Evolutionary conservation across 768 basidiomycete genomes (phyloP).

Genomic region (Lentinula aciculospora): DNA sequence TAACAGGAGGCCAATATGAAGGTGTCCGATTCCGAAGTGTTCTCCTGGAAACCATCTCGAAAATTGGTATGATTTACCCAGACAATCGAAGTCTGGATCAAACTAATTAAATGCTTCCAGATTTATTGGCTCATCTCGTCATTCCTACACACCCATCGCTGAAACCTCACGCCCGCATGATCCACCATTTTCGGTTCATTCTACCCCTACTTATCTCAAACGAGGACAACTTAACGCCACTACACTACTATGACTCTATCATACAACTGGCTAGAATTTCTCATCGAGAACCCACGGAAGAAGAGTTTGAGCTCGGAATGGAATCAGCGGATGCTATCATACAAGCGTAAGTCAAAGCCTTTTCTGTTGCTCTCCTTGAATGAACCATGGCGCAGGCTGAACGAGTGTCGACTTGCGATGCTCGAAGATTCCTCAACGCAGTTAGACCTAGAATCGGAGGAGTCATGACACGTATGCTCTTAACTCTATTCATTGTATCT

Average conservation of each 20-base stretch:
- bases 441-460: constrained; percentile 20
- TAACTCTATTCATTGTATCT: background rate
- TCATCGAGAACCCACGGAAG: constrained; percentile 53
- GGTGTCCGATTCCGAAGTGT: constrained; percentile 60
- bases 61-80: constrained; percentile 48
- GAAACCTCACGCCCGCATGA: constrained; percentile 71
- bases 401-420: constrained; percentile 63
- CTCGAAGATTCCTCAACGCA: constrained; percentile 49
- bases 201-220: constrained; percentile 54
- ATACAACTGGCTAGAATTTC: constrained; percentile 68
- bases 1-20: constrained; percentile 49
- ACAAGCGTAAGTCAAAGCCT: constrained; percentile 41
- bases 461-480: constrained; percentile 12
- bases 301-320: constrained; percentile 62
- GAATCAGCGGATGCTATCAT: constrained; percentile 56
- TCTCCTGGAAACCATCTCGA: constrained; percentile 65
- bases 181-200: constrained; percentile 77
- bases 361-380: background rate
- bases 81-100: background rate
- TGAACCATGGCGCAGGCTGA: constrained; percentile 33
- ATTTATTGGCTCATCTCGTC: constrained; percentile 61
- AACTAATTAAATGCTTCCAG: constrained; percentile 26
- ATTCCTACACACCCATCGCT: constrained; percentile 68
- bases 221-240: constrained; percentile 56
- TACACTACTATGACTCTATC: constrained; percentile 75